A percentile compares a stretch with the other conserved stretches of the same genome.
phyloP scores from a whole-genome alignment of 78 protist species.

The Emiliania huxleyi region DNA sequence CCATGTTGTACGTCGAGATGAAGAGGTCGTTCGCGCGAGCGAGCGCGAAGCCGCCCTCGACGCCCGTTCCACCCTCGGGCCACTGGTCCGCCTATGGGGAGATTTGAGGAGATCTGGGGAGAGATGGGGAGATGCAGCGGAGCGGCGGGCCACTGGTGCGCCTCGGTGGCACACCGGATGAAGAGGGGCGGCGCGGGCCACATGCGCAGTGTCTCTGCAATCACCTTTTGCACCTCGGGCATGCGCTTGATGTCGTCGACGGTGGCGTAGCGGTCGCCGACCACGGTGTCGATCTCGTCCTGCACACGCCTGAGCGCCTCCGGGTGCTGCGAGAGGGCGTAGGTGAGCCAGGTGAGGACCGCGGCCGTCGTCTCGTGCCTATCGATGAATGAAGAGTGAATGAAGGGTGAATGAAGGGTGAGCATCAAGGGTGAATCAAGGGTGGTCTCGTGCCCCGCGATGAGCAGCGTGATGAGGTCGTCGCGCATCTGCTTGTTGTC shows the following conservation, averaged over 20 bases:
- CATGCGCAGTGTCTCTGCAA: slow-evolving; percentile 47
- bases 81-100: neutral
- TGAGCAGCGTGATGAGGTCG: slow-evolving; percentile 50
- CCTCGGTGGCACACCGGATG: slow-evolving; percentile 22
- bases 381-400: neutral
- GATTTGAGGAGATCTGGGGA: no score
- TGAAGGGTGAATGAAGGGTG: neutral
- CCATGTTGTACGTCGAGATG: slow-evolving; percentile 37
- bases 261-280: neutral
- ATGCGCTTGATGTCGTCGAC: neutral
- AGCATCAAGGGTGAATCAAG: neutral
- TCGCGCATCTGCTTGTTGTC: slow-evolving; percentile 42
- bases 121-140: neutral
- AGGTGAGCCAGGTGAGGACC: slow-evolving; percentile 37
- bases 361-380: slow-evolving; percentile 11
- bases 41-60: slow-evolving; percentile 18
- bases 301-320: neutral
- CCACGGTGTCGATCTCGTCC: slow-evolving; percentile 13
- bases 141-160: neutral
- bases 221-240: neutral
- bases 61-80: slow-evolving; percentile 19
- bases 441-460: slow-evolving; percentile 27
- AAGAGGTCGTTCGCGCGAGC: slow-evolving; percentile 27
- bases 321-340: slow-evolving; percentile 21
- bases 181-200: slow-evolving; percentile 45